Evolutionary conservation across 352 stramenopile genomes (phyloP), one percentile per base, ranked within the genome.

Genomic region (Detonula confervacea): DNA sequence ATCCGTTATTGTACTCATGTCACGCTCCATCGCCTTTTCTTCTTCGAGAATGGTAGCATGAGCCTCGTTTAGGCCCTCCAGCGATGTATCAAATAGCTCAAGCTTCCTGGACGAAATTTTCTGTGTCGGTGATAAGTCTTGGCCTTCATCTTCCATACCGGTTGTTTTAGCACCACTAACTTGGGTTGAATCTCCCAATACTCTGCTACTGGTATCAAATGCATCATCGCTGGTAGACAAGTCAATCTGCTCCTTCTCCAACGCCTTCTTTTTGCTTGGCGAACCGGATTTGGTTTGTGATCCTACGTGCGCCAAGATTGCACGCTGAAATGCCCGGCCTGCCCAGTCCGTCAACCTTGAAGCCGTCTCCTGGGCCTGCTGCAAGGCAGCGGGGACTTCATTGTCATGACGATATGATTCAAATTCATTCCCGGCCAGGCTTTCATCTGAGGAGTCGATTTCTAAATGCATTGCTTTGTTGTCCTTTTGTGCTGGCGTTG

Each of bases 1-100:
- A 49, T 99, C 96, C 16, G 95, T 98, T 24, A 99, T 93, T 11
- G 93, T 54, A 54, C 97, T 95, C n/a, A 94, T 93, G 62, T 98
- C 96, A 7, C 96, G 90, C 73, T 96, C 71, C 49, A 74, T 82
- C 46, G 56, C 52, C 60, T 77, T 80, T 42, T 83, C 68, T 70
- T 81, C 67, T 68, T 81, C 62, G 16, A 82, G 39, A n/a, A 87
- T 87, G 14, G 77, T 30, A 29, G 54, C 49, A 27, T 90, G 78
- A 25, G 60, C 72, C 52, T 86, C 59, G 59, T 84, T 75, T 14
- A 88, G 63, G 16, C 56, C 76, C 71, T 90, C 71, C 12, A 87
- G 49, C 7, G 69, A 82, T 47, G 80, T 84, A 59, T 84, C 72
- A 22, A 86, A 69, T 46, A 77, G 29, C 1, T 70, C 73, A 37